Evolutionary conservation across 768 basidiomycete species (phyloP), one percentile per base, ranked within the genome.

Genomic region (Strobilomyces confusus): DNA sequence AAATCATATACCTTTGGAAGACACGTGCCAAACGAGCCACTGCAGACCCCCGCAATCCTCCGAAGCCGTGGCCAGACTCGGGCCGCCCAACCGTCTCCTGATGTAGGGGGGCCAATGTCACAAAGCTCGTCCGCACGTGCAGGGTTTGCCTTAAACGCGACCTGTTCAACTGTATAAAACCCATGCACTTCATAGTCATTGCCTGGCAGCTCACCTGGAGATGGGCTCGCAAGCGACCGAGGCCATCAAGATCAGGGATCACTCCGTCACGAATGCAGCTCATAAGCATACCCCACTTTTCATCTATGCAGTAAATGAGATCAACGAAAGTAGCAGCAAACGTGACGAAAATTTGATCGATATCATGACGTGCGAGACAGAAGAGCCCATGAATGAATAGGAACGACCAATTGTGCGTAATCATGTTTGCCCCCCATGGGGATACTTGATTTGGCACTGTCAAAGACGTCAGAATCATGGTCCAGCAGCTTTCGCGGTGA

Each of bases 321-420:
- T 65, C 56, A 5, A 44, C 15, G 17, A 65, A 64, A 5, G 25
- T 13, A 4, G 38, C 40, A 5, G 38, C 51, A 20, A 61, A 59
- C 13, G 33, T 22, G 12, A 51, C 32, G 11, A 23, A 40, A 9
- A 55, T 43, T 40, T 40, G 51, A 40, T 60, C 56, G 23, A 60
- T 20, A 14, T 48, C 52, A 7, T 25, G 34, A 37, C 55, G 19
- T 4, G 38, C 36, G 29, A 64, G 58, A 22, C 42, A 55, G 44
- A 64, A 64, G 42, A 64, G 42, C 4, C 34, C 56, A 6, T 64
- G 56, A 9, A 62, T 56, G 20, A 52, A 23, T 12, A 64, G 40
- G 25, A 58, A 60, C 6, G 58, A 57, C n/a, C 36, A 37, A 34
- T 58, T 55, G 33, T 59, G 33, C 3, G 33, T 44, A 14, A 61